phyloP scores from a whole-genome alignment of 768 basidiomycete genomes.

The Suillus brevipes region DNA sequence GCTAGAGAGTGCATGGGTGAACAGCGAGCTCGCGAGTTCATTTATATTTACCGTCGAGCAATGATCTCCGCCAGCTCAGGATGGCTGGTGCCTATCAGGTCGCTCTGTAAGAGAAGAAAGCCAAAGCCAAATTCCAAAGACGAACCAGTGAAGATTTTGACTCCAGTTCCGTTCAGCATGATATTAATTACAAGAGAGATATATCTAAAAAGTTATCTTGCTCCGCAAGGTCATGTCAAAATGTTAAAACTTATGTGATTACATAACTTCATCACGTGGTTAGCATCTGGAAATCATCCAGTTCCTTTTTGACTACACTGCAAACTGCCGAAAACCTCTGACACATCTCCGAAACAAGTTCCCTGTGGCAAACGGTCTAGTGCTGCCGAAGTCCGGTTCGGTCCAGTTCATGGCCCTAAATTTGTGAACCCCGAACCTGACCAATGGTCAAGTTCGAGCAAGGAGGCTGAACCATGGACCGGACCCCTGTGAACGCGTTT shows the following conservation, averaged over 20 bases:
- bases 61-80: conserved; percentile 94
- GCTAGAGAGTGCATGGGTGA: conserved; percentile 42
- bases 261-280: no score
- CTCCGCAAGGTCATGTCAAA: no score
- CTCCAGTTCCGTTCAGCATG: conserved; percentile 58
- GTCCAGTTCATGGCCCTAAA: background rate
- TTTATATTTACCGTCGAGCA: conserved; percentile 70
- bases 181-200: conserved; percentile 17
- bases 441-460: background rate
- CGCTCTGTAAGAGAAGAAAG: background rate
- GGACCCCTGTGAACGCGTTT: no score
- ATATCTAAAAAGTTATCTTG: background rate
- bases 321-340: background rate
- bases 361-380: background rate
- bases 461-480: background rate
- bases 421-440: background rate
- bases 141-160: conserved; percentile 61
- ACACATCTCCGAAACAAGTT: background rate
- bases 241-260: no score
- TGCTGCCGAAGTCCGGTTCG: background rate
- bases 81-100: conserved; percentile 80
- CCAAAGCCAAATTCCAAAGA: conserved; percentile 7
- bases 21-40: conserved; percentile 13
- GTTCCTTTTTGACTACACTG: no score
- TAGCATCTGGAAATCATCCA: no score